A percentile compares a stretch with the other conserved stretches of the same genome.
Evolutionary conservation across 192 early-diverging fungal species (phyloP).

Genomic region (Diversispora eburnea): DNA sequence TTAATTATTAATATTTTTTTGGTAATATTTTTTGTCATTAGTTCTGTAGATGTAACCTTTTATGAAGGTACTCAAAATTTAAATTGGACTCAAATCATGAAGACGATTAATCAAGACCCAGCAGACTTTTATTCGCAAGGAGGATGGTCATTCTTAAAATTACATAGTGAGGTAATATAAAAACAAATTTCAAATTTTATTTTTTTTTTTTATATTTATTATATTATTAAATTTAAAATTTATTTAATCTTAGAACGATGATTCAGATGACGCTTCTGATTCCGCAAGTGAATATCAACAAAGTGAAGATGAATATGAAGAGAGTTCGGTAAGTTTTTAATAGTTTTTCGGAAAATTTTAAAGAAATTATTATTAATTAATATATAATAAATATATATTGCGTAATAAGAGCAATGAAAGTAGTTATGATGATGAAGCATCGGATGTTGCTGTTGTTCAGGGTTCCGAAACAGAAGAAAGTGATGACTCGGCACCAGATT

Average conservation of each 20-base stretch:
- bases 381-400: not conserved
- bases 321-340: constrained; percentile 40
- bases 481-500: constrained; percentile 65
- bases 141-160: constrained; percentile 88
- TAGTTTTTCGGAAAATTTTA: too few relatives aligned
- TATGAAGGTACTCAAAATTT: constrained; percentile 93
- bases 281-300: constrained; percentile 61
- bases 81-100: constrained; percentile 97
- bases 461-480: constrained; percentile 50
- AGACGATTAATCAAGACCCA: constrained; percentile 91
- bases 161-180: constrained; percentile 53
- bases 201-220: not conserved
- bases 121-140: constrained; percentile 86
- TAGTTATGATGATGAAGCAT: constrained; percentile 55
- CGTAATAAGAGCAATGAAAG: constrained; percentile 37
- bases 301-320: constrained; percentile 55
- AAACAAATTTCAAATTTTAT: not conserved
- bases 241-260: constrained; percentile 38
- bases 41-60: constrained; percentile 86
- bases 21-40: constrained; percentile 24
- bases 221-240: not conserved
- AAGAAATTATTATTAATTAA: too few relatives aligned
- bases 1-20: not conserved
- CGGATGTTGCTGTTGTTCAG: constrained; percentile 55
- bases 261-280: constrained; percentile 51